Base-by-base conservation (phyloP, 306 rosid genomes). In the Lathyrus oleraceus region DNA sequence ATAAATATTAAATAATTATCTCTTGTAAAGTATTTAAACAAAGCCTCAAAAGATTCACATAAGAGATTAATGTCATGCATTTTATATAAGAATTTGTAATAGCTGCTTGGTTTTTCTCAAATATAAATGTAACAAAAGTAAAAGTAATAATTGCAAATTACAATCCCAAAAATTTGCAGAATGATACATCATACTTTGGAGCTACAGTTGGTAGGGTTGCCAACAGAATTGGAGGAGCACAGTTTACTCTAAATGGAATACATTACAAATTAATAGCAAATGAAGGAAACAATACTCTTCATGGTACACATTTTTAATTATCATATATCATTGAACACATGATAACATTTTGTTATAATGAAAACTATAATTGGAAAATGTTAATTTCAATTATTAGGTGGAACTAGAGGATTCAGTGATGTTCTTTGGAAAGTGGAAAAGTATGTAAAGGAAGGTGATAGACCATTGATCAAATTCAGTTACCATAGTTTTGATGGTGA, bases 171-270 rank as follows among this genome's bases (percentile, higher is more conserved):
- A n/a, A n/a, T 23, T 6, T 81, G 78, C 81, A 93, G 98, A 90
- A 82, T 20, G 89, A 84, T 68, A 20, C 93, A 65, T 8, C 91
- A 4, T 84, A 84, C 62, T 64, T 93, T 38, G 98, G 96, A 39
- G 86, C 96, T 0, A 67, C 84, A 16, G 91, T 93, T 17, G 98
- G 97, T 27, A 56, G 98, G 42, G 87, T 90, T 67, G 98, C 97
- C 2, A 90, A 88, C 73, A 82, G 97, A 81, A 85, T 90, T 15
- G 93, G 90, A 10, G 91, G 96, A 11, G 97, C 98, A 19, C 85
- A 85, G 53, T 93, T 93, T 74, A 87, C 77, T 48, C 67, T 87
- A 35, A 65, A 90, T n/a, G 90, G 98, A 69, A 81, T 56, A 20
- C 85, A 69, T 17, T 90, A 87, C 79, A 90, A 85, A 78, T 54